These are phyloP conservation scores for Rhizoclosmatium globosum DNA, from an alignment of 192 early-diverging fungal species.

Conservation along the genomic window DNA sequence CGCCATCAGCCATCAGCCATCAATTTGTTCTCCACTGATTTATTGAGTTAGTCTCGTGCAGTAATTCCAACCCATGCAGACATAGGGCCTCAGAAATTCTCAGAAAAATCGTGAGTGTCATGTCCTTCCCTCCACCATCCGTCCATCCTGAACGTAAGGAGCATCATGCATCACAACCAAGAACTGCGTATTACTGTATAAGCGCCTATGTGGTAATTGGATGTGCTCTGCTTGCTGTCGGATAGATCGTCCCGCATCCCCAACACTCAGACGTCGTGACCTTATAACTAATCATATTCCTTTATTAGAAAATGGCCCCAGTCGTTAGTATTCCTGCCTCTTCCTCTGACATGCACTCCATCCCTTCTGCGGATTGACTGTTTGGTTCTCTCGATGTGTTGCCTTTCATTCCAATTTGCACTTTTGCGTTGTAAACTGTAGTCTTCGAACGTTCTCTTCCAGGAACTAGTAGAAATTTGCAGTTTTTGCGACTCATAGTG, in stretches of 20 bases:
- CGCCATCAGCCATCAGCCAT: too few species aligned
- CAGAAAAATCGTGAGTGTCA: not conserved
- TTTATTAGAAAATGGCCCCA: slow-evolving; percentile 13
- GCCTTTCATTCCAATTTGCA: not conserved
- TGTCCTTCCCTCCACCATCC: not conserved
- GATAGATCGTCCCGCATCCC: not conserved
- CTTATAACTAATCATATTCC: not conserved
- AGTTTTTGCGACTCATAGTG: slow-evolving; percentile 3
- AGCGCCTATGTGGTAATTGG: not conserved
- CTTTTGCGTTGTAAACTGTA: slow-evolving; percentile 10
- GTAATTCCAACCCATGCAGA: too few species aligned
- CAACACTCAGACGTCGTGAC: too few species aligned
- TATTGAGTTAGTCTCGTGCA: too few species aligned
- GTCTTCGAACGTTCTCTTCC: slow-evolving; percentile 2
- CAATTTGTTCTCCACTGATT: too few species aligned
- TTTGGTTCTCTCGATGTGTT: not conserved
- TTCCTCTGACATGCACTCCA: too few species aligned
- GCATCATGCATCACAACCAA: not conserved
- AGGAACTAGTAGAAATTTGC: not conserved
- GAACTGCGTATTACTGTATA: not conserved
- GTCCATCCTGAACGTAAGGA: not conserved
- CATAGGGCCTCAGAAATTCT: too few species aligned
- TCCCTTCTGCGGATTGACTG: not conserved
- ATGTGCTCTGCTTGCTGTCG: not conserved
- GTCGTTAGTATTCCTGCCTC: not conserved